phyloP scores from a whole-genome alignment of 208 protist genomes.

The Entamoeba dispar region DNA sequence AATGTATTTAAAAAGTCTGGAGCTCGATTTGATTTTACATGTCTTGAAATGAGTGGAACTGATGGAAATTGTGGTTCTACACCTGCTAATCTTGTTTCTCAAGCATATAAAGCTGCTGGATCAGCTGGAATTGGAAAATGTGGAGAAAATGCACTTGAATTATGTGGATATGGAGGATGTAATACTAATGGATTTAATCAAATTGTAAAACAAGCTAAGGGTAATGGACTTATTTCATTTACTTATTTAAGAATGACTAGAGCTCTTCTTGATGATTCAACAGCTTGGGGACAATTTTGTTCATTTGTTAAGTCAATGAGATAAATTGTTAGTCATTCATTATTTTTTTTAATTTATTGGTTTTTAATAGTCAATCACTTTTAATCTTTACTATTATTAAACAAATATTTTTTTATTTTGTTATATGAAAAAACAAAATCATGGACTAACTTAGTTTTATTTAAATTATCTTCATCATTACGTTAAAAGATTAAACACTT shows the following conservation, averaged over 20 bases:
- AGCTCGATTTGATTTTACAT: slow-evolving; percentile 31
- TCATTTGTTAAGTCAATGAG: neutral
- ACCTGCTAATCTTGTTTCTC: neutral
- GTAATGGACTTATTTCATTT: neutral
- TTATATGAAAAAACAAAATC: too few relatives aligned
- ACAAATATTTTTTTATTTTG: too few relatives aligned
- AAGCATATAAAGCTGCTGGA: neutral
- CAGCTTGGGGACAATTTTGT: neutral
- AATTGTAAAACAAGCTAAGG: neutral
- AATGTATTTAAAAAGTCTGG: slow-evolving; percentile 14
- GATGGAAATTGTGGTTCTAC: neutral
- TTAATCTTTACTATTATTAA: too few relatives aligned
- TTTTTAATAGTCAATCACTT: too few relatives aligned
- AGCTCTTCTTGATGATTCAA: neutral
- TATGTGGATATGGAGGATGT: neutral
- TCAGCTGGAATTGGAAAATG: neutral
- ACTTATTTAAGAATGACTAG: neutral
- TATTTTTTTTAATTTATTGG: too few relatives aligned
- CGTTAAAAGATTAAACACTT: too few relatives aligned
- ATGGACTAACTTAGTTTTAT: too few relatives aligned
- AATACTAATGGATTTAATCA: neutral
- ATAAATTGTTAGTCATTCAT: neutral
- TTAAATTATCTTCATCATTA: too few relatives aligned
- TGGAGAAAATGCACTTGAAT: neutral
- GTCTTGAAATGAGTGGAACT: slow-evolving; percentile 32